Conservation (phyloP, 1,284 basidiomycete species). For the Schizophyllum commune region DNA sequence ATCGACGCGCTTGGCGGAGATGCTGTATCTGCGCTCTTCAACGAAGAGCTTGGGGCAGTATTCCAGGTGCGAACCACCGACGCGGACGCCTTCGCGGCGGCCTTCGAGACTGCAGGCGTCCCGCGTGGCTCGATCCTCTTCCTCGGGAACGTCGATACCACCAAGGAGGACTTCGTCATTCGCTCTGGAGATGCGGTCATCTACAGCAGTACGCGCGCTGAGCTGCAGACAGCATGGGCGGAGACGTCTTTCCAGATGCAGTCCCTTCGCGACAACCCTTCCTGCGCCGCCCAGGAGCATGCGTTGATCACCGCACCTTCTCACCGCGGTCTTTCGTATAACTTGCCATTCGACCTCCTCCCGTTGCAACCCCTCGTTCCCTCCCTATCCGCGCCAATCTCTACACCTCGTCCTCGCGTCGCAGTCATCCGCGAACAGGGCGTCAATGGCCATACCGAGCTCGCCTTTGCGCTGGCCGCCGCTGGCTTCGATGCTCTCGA, state of each 20-base stretch:
- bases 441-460: slow-evolving; percentile 97
- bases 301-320: slow-evolving; percentile 62
- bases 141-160: slow-evolving; percentile 61
- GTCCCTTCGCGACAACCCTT: slow-evolving; percentile 78
- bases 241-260: slow-evolving; percentile 96
- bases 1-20: slow-evolving; percentile 56
- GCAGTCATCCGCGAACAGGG: slow-evolving; percentile 97
- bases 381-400: slow-evolving; percentile 2
- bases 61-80: slow-evolving; percentile 74
- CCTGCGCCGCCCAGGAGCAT: slow-evolving; percentile 78
- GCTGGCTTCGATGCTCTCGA: slow-evolving; percentile 95
- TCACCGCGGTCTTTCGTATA: slow-evolving; percentile 70
- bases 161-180: slow-evolving; percentile 61
- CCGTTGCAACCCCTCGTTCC: too few species aligned
- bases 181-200: slow-evolving; percentile 46
- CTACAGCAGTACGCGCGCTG: slow-evolving; percentile 59
- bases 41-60: slow-evolving; percentile 94
- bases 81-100: slow-evolving; percentile 47
- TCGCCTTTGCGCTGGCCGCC: slow-evolving; percentile 94
- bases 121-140: slow-evolving; percentile 67
- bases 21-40: slow-evolving; percentile 75
- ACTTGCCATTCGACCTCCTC: slow-evolving; percentile 70
- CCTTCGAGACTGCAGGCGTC: slow-evolving; percentile 68
- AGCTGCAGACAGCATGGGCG: slow-evolving; percentile 84
- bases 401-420: slow-evolving; percentile 71